Conservation (phyloP, 208 protist genomes). For the Porcisia deanei region DNA sequence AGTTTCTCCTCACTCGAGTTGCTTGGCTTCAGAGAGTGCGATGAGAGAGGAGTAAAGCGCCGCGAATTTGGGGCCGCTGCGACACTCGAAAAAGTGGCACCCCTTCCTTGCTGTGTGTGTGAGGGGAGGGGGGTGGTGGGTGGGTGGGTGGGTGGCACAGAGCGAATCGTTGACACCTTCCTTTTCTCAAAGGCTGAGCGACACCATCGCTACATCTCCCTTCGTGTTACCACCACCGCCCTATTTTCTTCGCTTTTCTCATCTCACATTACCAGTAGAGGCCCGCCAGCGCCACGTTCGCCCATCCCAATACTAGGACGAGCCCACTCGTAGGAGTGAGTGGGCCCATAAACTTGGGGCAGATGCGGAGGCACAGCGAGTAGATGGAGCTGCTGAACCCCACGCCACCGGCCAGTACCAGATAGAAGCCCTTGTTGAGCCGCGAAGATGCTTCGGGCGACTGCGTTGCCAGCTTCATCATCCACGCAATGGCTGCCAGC, state of each 20-base stretch:
- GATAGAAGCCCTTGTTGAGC: slow-evolving; percentile 53
- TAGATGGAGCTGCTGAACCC: slow-evolving; percentile 78
- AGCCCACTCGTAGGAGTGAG: slow-evolving; percentile 69
- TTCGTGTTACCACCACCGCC: not conserved
- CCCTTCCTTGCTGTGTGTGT: no score
- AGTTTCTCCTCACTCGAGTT: not conserved
- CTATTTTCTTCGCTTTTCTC: not conserved
- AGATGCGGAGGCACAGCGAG: slow-evolving; percentile 48
- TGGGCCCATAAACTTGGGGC: slow-evolving; percentile 50
- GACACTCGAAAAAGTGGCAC: not conserved
- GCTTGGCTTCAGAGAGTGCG: not conserved
- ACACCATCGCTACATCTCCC: not conserved
- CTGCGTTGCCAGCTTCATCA: slow-evolving; percentile 31
- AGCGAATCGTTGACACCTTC: not conserved
- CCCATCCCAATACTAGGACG: slow-evolving; percentile 69
- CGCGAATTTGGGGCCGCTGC: not conserved
- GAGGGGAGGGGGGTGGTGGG: no score
- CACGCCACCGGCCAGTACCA: slow-evolving; percentile 46
- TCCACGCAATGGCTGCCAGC: slow-evolving; percentile 36
- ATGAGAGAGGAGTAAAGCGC: not conserved
- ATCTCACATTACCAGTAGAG: slow-evolving; percentile 35
- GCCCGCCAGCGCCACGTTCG: slow-evolving; percentile 53
- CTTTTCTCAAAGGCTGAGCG: not conserved
- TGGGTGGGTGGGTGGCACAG: no score
- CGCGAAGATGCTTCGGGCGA: slow-evolving; percentile 28